Conservation (phyloP, 495 filamentous ascomycete genomes). For the Hyaloscypha hepaticicola region DNA sequence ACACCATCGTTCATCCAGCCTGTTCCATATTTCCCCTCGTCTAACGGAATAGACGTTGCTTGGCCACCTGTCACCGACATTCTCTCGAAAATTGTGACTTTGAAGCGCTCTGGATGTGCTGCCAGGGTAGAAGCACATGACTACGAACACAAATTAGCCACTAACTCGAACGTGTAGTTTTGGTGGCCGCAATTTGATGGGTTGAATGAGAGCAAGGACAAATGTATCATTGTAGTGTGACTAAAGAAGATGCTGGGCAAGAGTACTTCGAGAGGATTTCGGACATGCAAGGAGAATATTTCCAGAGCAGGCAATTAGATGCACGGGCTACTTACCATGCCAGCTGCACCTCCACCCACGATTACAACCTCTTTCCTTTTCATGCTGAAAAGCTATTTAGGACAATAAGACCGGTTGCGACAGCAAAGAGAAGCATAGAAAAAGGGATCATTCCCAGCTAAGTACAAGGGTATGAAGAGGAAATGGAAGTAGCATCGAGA, state of each 20-base stretch:
- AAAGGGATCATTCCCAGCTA: too few relatives aligned
- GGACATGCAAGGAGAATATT: too few relatives aligned
- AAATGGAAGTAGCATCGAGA: too few relatives aligned
- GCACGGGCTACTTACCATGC: constrained; percentile 46
- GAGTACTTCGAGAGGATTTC: too few relatives aligned
- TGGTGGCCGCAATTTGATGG: too few relatives aligned
- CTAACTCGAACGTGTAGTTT: too few relatives aligned
- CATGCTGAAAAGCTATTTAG: too few relatives aligned
- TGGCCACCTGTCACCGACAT: constrained; percentile 73
- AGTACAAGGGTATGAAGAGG: too few relatives aligned
- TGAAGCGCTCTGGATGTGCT: constrained; percentile 70
- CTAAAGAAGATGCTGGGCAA: background rate
- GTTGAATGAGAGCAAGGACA: background rate
- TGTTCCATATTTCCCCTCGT: constrained; percentile 64
- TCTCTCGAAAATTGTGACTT: constrained; percentile 71
- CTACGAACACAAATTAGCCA: constrained; percentile 37
- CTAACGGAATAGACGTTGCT: constrained; percentile 72
- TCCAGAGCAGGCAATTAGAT: background rate
- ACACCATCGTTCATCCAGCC: constrained; percentile 78
- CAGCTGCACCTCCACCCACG: constrained; percentile 64
- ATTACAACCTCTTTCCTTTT: constrained; percentile 53
- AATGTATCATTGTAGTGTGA: background rate
- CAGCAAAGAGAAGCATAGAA: too few relatives aligned
- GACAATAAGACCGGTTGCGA: too few relatives aligned
- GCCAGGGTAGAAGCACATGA: constrained; percentile 74